These are phyloP conservation scores for Carpinus viminea DNA, from an alignment of 306 rosid genomes.

Conservation along the genomic window DNA sequence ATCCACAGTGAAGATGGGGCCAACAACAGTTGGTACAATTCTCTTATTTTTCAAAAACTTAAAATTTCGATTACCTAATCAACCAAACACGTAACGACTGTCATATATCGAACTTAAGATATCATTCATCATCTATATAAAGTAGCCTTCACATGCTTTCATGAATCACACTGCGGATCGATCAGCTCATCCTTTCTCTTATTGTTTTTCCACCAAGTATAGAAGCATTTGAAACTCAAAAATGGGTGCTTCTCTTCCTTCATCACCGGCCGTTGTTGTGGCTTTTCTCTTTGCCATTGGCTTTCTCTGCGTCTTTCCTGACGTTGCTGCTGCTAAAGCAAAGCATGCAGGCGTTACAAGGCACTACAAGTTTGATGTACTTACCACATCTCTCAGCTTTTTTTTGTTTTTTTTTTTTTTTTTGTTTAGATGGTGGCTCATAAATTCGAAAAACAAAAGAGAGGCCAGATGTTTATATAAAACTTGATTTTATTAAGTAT, in stretches of 20 bases:
- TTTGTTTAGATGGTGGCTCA: neutral
- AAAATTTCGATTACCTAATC: conserved; percentile 17
- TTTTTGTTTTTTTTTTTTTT: neutral
- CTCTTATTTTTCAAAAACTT: conserved; percentile 9
- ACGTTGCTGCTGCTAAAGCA: conserved; percentile 39
- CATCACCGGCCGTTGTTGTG: conserved; percentile 19
- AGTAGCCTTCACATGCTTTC: conserved; percentile 7
- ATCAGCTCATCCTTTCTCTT: neutral
- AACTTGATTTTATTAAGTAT: neutral
- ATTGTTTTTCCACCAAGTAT: neutral
- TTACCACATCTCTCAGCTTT: neutral
- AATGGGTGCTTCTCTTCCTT: conserved; percentile 37
- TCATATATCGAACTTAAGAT: no score
- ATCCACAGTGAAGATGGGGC: neutral
- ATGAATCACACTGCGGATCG: neutral
- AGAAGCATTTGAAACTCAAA: conserved; percentile 11
- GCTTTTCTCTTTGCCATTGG: conserved; percentile 39
- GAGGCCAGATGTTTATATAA: neutral
- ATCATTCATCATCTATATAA: conserved; percentile 15
- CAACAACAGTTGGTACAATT: conserved; percentile 22
- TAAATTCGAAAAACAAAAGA: neutral
- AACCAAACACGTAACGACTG: conserved; percentile 18
- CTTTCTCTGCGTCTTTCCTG: conserved; percentile 33
- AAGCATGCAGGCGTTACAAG: conserved; percentile 48
- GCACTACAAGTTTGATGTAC: conserved; percentile 61